Conservation (phyloP, 2,329 filamentous ascomycete genomes). For the Pseudogymnoascus sp. region DNA sequence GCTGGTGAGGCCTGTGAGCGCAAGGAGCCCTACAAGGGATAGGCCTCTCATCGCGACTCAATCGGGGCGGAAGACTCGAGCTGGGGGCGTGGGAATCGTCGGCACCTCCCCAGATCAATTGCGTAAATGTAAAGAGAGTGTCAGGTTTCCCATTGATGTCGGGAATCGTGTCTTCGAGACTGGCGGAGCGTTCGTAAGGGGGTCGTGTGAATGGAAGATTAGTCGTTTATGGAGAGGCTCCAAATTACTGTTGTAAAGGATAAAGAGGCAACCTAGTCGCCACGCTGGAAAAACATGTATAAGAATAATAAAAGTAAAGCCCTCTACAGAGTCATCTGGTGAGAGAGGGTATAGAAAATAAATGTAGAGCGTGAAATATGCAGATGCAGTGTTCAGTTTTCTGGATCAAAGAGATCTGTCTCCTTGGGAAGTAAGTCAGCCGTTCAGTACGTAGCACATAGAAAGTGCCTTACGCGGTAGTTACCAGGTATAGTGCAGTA, state of each 20-base stretch:
- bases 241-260: background rate
- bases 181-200: background rate
- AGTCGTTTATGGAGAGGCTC: background rate
- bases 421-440: background rate
- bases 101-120: background rate
- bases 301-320: background rate
- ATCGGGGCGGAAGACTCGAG: conserved; percentile 10
- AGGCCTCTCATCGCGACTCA: conserved; percentile 27
- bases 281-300: conserved; percentile 1
- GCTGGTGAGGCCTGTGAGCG: conserved; percentile 41
- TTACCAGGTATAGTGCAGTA: background rate
- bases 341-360: background rate
- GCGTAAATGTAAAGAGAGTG: background rate
- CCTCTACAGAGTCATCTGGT: background rate
- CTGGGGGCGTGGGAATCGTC: background rate
- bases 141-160: background rate
- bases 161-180: background rate
- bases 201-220: background rate
- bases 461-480: background rate
- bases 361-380: background rate
- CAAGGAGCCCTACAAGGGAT: conserved; percentile 44
- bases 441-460: background rate
- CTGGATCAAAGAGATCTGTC: background rate
- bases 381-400: background rate
- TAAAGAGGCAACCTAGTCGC: background rate